Evolutionary conservation across 495 filamentous ascomycete species (phyloP), one percentile per base, ranked within the genome.

Genomic region (Talaromyces stipitatus): DNA sequence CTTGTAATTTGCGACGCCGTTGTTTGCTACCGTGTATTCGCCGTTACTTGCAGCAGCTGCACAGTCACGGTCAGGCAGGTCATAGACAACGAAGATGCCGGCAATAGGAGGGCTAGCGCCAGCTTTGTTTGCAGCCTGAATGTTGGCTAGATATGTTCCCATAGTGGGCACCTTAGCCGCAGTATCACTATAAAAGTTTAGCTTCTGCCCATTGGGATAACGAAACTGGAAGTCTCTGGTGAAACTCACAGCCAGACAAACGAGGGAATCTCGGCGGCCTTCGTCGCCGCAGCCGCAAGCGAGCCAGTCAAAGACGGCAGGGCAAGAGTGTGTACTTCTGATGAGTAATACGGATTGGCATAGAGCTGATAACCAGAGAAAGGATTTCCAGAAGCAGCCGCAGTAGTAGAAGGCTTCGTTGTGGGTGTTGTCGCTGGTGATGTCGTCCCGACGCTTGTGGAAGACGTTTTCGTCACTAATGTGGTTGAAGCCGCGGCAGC

Each of bases 21-120:
- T 67, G 66, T 85, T 76, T 56, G 78, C 82, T 69, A 86, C 80
- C 18, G 78, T 74, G 48, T 85, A 83, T 71, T 91, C 87, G 64
- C 87, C 87, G 70, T 90, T 90, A 60, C 86, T 89, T 27, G 86
- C 86, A 68, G 82, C 76, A 55, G 87, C 87, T 29, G 87, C 84
- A 67, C 87, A 91, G 65, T 91, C 87, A 72, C 87, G 85, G 59
- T 86, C 86, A 38, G 86, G 87, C 36, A 91, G 71, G 70, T 91
- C 85, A 69, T 91, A 91, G 62, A 89, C 81, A 64, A 91, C 87
- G 57, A 85, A 78, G 62, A 80, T 80, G 23, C 72, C 71, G 36
- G 77, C 69, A 60, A 78, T 72, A 47, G 66, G 66, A 22, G 74
- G 77, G 24, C 50, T 69, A 7, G 70, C 70, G 29, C 84, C 83